Base-by-base conservation (phyloP, 1,284 basidiomycete species). In the Ustanciosporium gigantosporum region DNA sequence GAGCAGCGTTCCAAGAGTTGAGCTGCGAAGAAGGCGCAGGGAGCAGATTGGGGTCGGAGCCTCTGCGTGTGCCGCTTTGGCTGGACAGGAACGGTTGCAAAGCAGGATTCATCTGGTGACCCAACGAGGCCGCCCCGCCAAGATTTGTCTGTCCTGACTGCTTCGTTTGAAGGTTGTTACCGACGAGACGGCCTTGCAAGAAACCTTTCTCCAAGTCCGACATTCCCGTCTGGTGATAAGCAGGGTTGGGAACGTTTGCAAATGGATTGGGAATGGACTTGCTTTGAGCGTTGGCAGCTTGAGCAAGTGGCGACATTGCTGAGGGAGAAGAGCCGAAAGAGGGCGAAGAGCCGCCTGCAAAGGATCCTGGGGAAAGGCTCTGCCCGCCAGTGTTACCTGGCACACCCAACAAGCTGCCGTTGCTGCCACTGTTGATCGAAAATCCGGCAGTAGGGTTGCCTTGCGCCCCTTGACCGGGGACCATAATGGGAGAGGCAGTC, bases 401-500 rank as follows among this genome's bases (percentile, higher is more conserved):
- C 9, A 29, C n/a, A n/a, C n/a, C n/a, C 11, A 29, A n/a, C n/a
- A n/a, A 9, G 27, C 27, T 29, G 9, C 27, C 27, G n/a, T 29
- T 29, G n/a, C 27, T 29, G n/a, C n/a, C n/a, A n/a, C n/a, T n/a
- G n/a, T 17, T 31, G 45, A 17, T 53, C 46, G 14, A 39, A n/a
- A n/a, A n/a, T n/a, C n/a, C n/a, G n/a, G n/a, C n/a, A n/a, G n/a
- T n/a, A n/a, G n/a, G n/a, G 27, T 29, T 9, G 9, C 11, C n/a
- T 29, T 29, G 27, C 9, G 27, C 27, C 27, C 9, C 11, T n/a
- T 29, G 27, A 29, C 24, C 9, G 37, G 37, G 32, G 14, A 41
- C 36, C 16, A 14, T 23, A 29, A 16, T 31, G 15, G 45, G 27
- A 3, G 49, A 34, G 1, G 37, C 14, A 11, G 31, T 20, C 4